Percentiles rank a stretch among this genome's conserved stretches.
Evolutionary conservation across 805 yeast species (phyloP).

Genomic region (Starmerella stellata): DNA sequence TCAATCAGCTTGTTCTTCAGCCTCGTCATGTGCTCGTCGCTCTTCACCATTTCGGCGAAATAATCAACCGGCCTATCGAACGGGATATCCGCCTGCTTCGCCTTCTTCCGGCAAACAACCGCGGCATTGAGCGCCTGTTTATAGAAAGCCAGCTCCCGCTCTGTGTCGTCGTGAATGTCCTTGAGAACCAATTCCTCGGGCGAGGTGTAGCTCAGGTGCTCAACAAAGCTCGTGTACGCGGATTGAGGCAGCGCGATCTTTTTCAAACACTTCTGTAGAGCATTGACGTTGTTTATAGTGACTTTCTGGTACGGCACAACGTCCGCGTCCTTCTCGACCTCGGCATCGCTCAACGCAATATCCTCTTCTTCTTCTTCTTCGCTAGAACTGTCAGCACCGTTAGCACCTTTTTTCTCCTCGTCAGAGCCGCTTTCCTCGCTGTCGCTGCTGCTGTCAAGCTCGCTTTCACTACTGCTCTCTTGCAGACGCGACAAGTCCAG

Average conservation of each 20-base stretch:
- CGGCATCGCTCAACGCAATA: constrained; percentile 76
- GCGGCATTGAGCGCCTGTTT: constrained; percentile 85
- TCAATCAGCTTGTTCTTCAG: constrained; percentile 61
- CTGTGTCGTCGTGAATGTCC: constrained; percentile 88
- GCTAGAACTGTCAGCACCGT: constrained; percentile 60
- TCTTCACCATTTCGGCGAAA: constrained; percentile 96
- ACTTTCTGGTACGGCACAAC: constrained; percentile 80
- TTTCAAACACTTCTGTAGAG: constrained; percentile 26
- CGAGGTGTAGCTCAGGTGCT: constrained; percentile 61
- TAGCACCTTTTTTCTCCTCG: too few species aligned
- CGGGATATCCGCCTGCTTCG: constrained; percentile 52
- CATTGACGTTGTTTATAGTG: constrained; percentile 75
- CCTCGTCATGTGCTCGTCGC: constrained; percentile 95
- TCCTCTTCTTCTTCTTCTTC: constrained; percentile 63
- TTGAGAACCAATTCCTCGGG: constrained; percentile 41
- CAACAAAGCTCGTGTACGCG: constrained; percentile 54
- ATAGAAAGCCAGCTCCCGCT: constrained; percentile 86
- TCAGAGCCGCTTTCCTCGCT: constrained; percentile 33
- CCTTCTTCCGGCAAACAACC: constrained; percentile 47
- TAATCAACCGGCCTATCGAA: constrained; percentile 87
- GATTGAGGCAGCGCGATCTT: constrained; percentile 29
- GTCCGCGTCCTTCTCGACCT: constrained; percentile 85
- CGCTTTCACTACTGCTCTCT: constrained; percentile 1
- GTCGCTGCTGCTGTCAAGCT: constrained; percentile 27
- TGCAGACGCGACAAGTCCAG: neutral